Base-by-base conservation (phyloP, 2,329 filamentous ascomycete genomes). In the Metarhizium brunneum region DNA sequence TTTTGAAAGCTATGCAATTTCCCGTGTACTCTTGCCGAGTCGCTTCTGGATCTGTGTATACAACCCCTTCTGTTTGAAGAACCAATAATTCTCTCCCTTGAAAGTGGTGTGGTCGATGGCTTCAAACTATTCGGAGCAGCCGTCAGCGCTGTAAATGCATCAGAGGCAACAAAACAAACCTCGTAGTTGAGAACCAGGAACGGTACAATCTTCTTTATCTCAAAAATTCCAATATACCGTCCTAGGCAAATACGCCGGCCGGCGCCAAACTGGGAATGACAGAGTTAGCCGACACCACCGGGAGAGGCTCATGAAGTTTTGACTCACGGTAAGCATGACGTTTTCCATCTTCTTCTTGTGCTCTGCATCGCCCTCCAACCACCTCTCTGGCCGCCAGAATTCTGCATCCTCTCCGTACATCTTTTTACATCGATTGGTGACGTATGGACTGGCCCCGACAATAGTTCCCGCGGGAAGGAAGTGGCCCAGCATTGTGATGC, bases 171-270 rank as follows among this genome's bases (percentile, higher is more conserved):
- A 25, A 8, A 4, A 58, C 61, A 59, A 51, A 68, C 65, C 40
- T 67, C 58, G 45, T 66, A 67, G 42, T 61, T 61, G 16, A 65
- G 36, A n/a, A 66, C 36, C 4, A 67, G 53, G 36, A 62, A 61
- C 0, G 65, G 54, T 4, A 68, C 47, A 6, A 68, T 32, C 57
- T 68, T 68, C 52, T 66, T 66, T 20, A 68, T 52, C 52, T 68
- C 66, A 10, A 68, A 47, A 16, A 66, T 60, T 7, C 60, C 65
- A 30, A 68, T 51, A 48, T 65, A 57, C 30, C 59, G 61, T 10
- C 64, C 64, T 6, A 65, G 54, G 54, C 64, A 66, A 20, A 65
- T 58, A 4, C 64, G 61, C n/a, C 60, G 52, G 2, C 64, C 64
- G 43, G 62, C 60, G 25, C 61, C 61, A 45, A 63, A 65, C 63